Conservation (phyloP, 495 filamentous ascomycete species). For the Neurospora cerealis region DNA sequence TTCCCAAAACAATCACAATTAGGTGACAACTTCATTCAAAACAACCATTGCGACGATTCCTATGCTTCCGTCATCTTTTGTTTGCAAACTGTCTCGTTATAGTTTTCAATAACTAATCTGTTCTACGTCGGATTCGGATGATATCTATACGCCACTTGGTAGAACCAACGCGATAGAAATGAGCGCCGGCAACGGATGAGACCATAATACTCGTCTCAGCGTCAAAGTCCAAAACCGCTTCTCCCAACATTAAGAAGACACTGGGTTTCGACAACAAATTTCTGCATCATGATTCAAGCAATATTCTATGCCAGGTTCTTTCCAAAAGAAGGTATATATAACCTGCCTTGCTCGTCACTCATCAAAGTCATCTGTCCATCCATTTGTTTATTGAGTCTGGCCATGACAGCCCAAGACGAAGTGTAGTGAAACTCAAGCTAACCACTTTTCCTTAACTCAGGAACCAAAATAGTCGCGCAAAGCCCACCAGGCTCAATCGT, state of each 20-base stretch:
- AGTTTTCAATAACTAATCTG: not conserved
- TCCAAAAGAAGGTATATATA: conserved; percentile 62
- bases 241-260: not conserved
- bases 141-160: not conserved
- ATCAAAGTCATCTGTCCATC: not conserved
- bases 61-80: not conserved
- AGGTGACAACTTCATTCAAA: not conserved
- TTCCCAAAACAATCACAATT: not conserved
- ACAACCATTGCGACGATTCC: not conserved
- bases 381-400: not conserved
- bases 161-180: not conserved
- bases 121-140: not conserved
- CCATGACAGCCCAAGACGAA: not conserved
- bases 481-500: conserved; percentile 67
- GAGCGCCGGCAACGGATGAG: not conserved
- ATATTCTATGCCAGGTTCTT: conserved; percentile 96
- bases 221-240: not conserved
- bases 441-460: conserved; percentile 31
- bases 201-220: not conserved
- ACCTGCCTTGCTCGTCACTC: not conserved
- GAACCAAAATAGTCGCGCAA: conserved; percentile 70
- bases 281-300: conserved; percentile 65
- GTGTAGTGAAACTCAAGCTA: not conserved
- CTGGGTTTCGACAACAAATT: not conserved
- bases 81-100: not conserved